Evolutionary conservation across 1,284 basidiomycete genomes (phyloP).

Genomic region (Ceratobasidium sp.): DNA sequence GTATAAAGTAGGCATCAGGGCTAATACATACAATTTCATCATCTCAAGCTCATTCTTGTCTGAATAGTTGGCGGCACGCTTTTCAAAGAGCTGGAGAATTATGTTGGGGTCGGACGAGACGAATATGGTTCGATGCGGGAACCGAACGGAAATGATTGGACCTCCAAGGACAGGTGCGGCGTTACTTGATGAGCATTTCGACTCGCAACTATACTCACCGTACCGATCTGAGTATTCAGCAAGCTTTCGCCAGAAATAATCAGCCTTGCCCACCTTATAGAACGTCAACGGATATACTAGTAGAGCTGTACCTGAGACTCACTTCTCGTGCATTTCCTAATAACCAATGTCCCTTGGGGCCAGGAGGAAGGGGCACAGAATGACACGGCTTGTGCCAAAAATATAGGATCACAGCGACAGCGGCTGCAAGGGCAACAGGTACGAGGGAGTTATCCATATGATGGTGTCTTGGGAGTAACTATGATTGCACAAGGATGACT

Average conservation of each 20-base stretch:
- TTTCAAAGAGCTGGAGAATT: background rate
- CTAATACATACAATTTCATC: background rate
- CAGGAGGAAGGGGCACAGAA: no score
- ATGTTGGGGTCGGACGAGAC: background rate
- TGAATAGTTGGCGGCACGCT: slow-evolving; percentile 1
- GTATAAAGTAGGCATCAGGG: no score
- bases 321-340: background rate
- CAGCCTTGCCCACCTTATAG: background rate
- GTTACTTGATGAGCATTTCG: background rate
- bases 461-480: no score
- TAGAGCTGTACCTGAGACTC: no score
- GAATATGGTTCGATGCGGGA: background rate
- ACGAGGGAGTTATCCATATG: no score
- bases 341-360: background rate
- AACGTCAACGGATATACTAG: background rate
- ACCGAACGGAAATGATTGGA: background rate
- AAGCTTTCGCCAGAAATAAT: background rate
- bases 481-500: no score
- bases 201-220: background rate
- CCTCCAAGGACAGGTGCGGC: background rate
- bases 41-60: background rate
- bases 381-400: background rate
- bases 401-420: background rate
- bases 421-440: no score
- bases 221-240: slow-evolving; percentile 7